Evolutionary conservation across 2,329 filamentous ascomycete genomes (phyloP), one percentile per base, ranked within the genome.

Genomic region (Ceratocystis variospora): DNA sequence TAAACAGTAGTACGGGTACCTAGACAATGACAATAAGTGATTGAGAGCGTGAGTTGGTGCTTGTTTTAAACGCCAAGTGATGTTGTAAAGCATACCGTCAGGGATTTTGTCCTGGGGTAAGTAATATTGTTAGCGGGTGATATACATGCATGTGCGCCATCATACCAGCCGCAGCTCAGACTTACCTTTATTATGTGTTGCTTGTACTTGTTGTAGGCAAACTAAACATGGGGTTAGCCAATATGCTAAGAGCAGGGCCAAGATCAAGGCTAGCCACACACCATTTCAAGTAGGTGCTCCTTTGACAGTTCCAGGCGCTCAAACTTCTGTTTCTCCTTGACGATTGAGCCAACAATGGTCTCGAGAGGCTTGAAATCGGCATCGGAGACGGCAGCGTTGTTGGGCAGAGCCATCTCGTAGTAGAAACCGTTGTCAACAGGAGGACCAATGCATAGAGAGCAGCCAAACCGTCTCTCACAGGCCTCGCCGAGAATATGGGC

Each of bases 181-280:
- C 53, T 55, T 75, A 67, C 66, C 62, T 63, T 87, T 78, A 99
- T 97, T 76, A 97, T 96, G 76, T 96, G 89, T 75, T 96, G 86
- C 83, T 99, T 97, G 81, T 96, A 97, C 76, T 94, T 94, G 82
- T 95, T 96, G 81, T 96, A 95, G 72, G 86, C 85, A 80, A 97
- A 97, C 89, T 72, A 62, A 46, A 44, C 19, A 12, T 8, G 10
- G 45, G 12, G 50, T 67, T 63, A 69, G 66, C 59, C 15, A 31
- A 17, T 17, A 25, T 19, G 15, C 19, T 19, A 22, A 44, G 12
- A 55, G 33, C 12, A 53, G 19, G 15, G n/a, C 33, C 5, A 10
- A n/a, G 28, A 10, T 66, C 31, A 19, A 12, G 5, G 17, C 15
- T 15, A 62, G 48, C 12, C 22, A 3, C 46, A 22, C 62, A 69